These are phyloP conservation scores for Brasilioporus rufonigricans DNA, from an alignment of 768 basidiomycete species.

Conservation along the genomic window DNA sequence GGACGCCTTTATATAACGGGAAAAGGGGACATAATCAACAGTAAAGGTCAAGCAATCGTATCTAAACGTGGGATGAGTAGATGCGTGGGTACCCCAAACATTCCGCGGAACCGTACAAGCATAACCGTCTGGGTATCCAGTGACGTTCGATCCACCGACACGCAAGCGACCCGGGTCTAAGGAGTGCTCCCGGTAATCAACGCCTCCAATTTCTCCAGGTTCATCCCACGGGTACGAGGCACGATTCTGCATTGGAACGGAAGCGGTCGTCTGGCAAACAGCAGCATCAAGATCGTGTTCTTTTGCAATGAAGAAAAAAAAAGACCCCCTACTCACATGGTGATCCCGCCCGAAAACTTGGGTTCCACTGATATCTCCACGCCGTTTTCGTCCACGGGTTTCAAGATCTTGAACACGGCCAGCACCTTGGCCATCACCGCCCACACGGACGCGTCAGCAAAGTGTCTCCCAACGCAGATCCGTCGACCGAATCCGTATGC, in stretches of 20 bases:
- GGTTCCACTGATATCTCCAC: constrained; percentile 7
- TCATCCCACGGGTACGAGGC: constrained; percentile 4
- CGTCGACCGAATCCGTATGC: constrained; percentile 27
- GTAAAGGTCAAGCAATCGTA: no score
- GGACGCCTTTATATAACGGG: not conserved
- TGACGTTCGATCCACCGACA: no score
- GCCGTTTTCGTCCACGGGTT: constrained; percentile 9
- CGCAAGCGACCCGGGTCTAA: not conserved
- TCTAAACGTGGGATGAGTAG: no score
- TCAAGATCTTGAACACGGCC: constrained; percentile 13
- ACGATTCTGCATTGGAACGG: constrained; percentile 7
- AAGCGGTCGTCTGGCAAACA: not conserved
- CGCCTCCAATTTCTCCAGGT: not conserved
- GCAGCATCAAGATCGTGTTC: not conserved
- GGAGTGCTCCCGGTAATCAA: constrained; percentile 2
- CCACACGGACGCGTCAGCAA: constrained; percentile 22
- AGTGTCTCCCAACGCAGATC: constrained; percentile 22
- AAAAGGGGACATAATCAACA: no score
- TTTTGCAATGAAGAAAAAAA: no score
- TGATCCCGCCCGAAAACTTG: not conserved
- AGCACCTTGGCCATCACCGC: constrained; percentile 10
- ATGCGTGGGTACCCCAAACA: no score
- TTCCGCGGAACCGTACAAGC: not conserved
- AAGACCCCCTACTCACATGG: constrained; percentile 3
- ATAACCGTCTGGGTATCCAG: not conserved